phyloP scores from a whole-genome alignment of 2,329 filamentous ascomycete species.

The Pestalotiopsis sp. region DNA sequence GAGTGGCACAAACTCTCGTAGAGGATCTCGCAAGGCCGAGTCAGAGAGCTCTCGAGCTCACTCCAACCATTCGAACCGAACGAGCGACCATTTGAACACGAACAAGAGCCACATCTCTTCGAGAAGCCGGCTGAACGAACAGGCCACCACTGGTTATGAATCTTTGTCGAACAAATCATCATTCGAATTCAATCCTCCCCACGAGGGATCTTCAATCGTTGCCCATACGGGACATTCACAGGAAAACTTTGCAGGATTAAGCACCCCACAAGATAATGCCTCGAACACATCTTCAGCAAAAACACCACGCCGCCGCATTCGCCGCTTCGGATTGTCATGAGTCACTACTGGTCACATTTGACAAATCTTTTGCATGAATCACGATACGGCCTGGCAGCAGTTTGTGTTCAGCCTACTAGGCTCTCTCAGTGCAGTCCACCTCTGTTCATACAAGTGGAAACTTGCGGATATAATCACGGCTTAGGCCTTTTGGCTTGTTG shows the following conservation, averaged over 20 bases:
- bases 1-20: slow-evolving; percentile 12
- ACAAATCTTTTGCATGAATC: not conserved
- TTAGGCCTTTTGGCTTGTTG: not conserved
- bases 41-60: not conserved
- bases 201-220: slow-evolving; percentile 25
- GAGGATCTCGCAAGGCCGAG: not conserved
- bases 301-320: slow-evolving; percentile 18
- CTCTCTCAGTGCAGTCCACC: not conserved
- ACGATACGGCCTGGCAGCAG: not conserved
- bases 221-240: slow-evolving; percentile 33
- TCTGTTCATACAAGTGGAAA: not conserved
- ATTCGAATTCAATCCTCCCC: slow-evolving; percentile 13
- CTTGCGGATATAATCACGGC: not conserved
- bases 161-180: slow-evolving; percentile 16
- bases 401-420: not conserved
- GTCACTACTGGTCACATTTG: not conserved
- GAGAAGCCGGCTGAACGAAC: not conserved
- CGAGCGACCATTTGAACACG: not conserved
- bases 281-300: not conserved
- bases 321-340: slow-evolving; percentile 8
- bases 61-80: not conserved
- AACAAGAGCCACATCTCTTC: not conserved
- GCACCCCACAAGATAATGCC: not conserved
- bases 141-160: slow-evolving; percentile 8
- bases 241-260: slow-evolving; percentile 18